Evolutionary conservation across 192 early-diverging fungal genomes (phyloP).

Genomic region (Gryganskiella cystojenkinii): DNA sequence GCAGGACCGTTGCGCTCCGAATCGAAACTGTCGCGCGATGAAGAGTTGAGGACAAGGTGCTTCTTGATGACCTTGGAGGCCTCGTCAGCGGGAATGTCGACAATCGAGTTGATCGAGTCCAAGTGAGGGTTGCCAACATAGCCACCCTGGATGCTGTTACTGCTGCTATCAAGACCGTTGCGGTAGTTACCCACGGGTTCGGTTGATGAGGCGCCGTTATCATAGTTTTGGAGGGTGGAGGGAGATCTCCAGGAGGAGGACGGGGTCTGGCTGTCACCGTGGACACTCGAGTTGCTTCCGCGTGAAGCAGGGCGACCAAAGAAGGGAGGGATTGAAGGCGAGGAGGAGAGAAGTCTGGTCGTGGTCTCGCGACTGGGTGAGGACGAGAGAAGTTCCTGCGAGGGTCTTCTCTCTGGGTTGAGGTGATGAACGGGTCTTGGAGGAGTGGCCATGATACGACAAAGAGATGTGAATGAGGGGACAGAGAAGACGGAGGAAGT

Average conservation of each 20-base stretch:
- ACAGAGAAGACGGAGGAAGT: background rate
- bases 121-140: constrained; percentile 3
- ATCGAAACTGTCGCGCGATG: constrained; percentile 51
- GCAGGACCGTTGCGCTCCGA: constrained; percentile 45
- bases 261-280: constrained; percentile 21
- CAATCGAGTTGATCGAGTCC: constrained; percentile 28
- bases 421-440: constrained; percentile 20
- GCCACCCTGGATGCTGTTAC: constrained; percentile 39
- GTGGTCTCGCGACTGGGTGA: constrained; percentile 42
- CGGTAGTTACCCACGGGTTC: constrained; percentile 11
- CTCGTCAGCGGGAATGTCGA: constrained; percentile 64
- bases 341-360: constrained; percentile 36
- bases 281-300: constrained; percentile 19
- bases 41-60: constrained; percentile 73
- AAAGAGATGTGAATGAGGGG: background rate
- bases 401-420: constrained; percentile 8
- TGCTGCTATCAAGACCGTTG: constrained; percentile 40
- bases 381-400: constrained; percentile 36
- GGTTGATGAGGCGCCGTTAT: constrained; percentile 6
- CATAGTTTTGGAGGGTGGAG: constrained; percentile 49
- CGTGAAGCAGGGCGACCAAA: constrained; percentile 34
- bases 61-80: constrained; percentile 75
- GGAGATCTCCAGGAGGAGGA: constrained; percentile 47
- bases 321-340: constrained; percentile 29
- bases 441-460: constrained; percentile 16